phyloP scores from a whole-genome alignment of 2,329 filamentous ascomycete species.

The Blastomyces silverae region DNA sequence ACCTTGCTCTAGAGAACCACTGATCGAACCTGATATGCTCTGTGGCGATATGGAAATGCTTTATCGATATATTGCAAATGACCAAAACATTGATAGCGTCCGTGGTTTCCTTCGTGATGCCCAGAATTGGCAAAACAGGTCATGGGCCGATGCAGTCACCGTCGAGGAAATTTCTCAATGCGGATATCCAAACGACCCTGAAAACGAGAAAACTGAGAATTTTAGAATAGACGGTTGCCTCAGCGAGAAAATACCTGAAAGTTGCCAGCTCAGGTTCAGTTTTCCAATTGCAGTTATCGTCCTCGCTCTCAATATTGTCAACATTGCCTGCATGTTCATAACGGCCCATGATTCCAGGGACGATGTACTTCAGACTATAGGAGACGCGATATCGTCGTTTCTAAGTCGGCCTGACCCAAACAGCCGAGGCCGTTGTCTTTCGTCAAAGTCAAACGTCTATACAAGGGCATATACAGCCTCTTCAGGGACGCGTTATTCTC shows the following conservation, averaged over 20 bases:
- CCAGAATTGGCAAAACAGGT: slow-evolving; percentile 9
- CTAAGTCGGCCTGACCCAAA: slow-evolving; percentile 29
- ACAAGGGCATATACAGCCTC: neutral
- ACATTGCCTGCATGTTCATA: slow-evolving; percentile 14
- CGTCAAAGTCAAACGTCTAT: slow-evolving; percentile 19
- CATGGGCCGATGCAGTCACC: slow-evolving; percentile 7
- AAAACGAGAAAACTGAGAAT: neutral
- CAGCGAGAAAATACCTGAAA: slow-evolving; percentile 20
- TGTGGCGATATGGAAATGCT: slow-evolving; percentile 7
- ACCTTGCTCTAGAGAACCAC: neutral
- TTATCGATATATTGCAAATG: neutral
- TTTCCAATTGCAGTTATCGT: slow-evolving; percentile 21
- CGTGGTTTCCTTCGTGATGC: slow-evolving; percentile 1
- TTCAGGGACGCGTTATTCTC: slow-evolving; percentile 8
- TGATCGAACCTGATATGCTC: neutral
- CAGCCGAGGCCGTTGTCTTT: slow-evolving; percentile 25
- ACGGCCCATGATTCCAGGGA: neutral
- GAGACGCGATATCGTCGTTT: slow-evolving; percentile 37
- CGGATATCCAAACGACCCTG: neutral
- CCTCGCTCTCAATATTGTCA: slow-evolving; percentile 15
- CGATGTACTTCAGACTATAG: slow-evolving; percentile 21
- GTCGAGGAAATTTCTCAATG: neutral
- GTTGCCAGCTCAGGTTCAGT: slow-evolving; percentile 23
- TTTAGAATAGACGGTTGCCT: slow-evolving; percentile 7
- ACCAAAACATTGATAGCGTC: neutral